phyloP scores from a whole-genome alignment of 2,329 filamentous ascomycete genomes.

The Colletotrichum sp. region DNA sequence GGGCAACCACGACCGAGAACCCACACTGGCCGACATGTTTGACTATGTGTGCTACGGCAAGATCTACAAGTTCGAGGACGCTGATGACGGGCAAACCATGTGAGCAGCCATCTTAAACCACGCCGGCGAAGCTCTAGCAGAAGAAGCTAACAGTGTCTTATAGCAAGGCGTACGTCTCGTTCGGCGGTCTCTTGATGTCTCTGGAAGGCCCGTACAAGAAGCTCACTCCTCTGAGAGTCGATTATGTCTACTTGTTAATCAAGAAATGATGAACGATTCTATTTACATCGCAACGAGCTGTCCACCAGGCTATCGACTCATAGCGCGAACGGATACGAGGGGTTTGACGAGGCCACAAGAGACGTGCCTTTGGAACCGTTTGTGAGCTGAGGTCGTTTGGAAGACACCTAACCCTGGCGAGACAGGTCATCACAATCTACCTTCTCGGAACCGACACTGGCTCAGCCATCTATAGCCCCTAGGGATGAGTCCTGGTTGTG shows the following conservation, averaged over 20 bases:
- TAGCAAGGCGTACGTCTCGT: slow-evolving; percentile 93
- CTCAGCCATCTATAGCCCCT: background rate
- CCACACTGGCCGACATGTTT: slow-evolving; percentile 76
- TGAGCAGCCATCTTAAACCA: slow-evolving; percentile 52
- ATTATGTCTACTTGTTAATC: slow-evolving; percentile 90
- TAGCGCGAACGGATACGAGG: background rate
- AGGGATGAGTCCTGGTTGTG: slow-evolving; percentile 39
- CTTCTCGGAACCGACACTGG: background rate
- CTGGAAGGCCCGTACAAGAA: slow-evolving; percentile 96
- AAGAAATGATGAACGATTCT: slow-evolving; percentile 71
- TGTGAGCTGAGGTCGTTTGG: background rate
- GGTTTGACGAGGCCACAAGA: background rate
- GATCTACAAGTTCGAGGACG: slow-evolving; percentile 88
- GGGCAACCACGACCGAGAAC: slow-evolving; percentile 51
- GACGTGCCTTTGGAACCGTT: background rate
- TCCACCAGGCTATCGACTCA: background rate
- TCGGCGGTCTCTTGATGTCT: slow-evolving; percentile 88
- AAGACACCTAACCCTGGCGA: background rate
- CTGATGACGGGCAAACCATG: slow-evolving; percentile 81
- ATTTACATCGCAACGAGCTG: background rate
- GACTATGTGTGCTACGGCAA: slow-evolving; percentile 91
- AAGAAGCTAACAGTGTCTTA: slow-evolving; percentile 12
- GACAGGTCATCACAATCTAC: background rate
- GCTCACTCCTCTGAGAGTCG: slow-evolving; percentile 87
- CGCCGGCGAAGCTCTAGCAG: background rate